Evolutionary conservation across 176 grass and related monocot species (phyloP), one percentile per base, ranked within the genome.

Genomic region (Cenchrus purpureus): DNA sequence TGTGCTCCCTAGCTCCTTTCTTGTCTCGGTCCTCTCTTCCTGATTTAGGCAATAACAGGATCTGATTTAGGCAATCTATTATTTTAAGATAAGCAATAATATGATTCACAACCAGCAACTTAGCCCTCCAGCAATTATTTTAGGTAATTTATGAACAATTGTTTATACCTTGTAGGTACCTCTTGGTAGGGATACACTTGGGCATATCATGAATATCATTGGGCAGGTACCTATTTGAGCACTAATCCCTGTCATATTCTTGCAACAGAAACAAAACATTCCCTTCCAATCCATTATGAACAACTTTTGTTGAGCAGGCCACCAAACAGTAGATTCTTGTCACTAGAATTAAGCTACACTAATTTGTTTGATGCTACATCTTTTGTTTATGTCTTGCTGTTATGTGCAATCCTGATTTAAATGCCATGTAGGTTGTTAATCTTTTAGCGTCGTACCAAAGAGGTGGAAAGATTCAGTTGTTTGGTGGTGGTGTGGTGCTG

Each of bases 321-420:
- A 97, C 94, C 34, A 92, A 97, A 44, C 94, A 97, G 48, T 83
- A 97, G 84, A 90, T 97, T 92, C 94, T 97, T 88, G 94, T 97
- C 87, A 97, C 94, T 84, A 90, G 94, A 88, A 97, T 97, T 65
- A 97, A 97, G 86, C 92, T 91, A 89, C 51, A 71, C 0, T 81
- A 71, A 87, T 59, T 52, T 80, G 87, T 70, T 87, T 84, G 20
- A 60, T 60, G 8, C 57, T 3, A 60, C 34, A 44, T 15, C 44
- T 53, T 2, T 14, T 10, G 83, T 45, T 86, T 40, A 79, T 16
- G 0, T 17, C 2, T 25, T 5, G 6, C 5, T 28, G 56, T 20
- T 45, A 63, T 54, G 17, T 34, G 40, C 3, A 29, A 32, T 9
- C 9, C 37, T 78, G 2, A 58, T 29, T 14, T 17, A 73, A 12